Evolutionary conservation across 192 early-diverging fungal species (phyloP), one percentile per base, ranked within the genome.

Genomic region (Backusella liffmaniae): DNA sequence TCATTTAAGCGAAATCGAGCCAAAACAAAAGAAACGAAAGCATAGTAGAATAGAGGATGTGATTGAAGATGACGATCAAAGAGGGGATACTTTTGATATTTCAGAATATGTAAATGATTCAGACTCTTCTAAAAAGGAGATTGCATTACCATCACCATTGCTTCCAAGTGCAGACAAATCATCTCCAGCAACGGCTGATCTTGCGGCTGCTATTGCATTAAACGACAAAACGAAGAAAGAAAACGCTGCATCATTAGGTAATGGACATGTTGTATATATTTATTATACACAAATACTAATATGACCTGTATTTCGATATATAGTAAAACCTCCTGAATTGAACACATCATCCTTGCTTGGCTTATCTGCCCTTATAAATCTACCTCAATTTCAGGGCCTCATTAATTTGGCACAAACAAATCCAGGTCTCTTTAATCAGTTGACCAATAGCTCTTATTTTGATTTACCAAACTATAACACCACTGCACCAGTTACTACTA

Each of bases 161-260:
- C 32, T 53, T 53, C 66, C 51, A 42, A 41, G 35, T 39, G 49
- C 68, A 51, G 66, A 74, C 21, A 36, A 39, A 68, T 68, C 66
- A 35, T 62, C 32, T 29, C 12, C 72, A 70, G 67, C 76, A 3
- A 67, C 75, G 5, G 44, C 44, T 29, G 75, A 76, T 15, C 51
- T 76, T 21, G 75, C 66, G 21, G 75, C 65, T 37, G 75, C 75
- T n/a, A 76, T 76, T 76, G 75, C 75, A 15, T 42, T 76, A 29
- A 76, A 76, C 36, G 75, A 76, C 70, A 42, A 70, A 39, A 67
- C 75, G 1, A 76, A 76, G 15, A 74, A 74, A 32, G 72, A 36
- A 67, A 56, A 23, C 32, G 37, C 73, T 30, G 59, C 32, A 56
- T 70, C 44, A 68, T n/a, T 75, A 66, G 42, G 34, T 37, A 46